These are phyloP conservation scores for Breviolum minutum DNA, from an alignment of 73 alveolate species.

Conservation along the genomic window DNA sequence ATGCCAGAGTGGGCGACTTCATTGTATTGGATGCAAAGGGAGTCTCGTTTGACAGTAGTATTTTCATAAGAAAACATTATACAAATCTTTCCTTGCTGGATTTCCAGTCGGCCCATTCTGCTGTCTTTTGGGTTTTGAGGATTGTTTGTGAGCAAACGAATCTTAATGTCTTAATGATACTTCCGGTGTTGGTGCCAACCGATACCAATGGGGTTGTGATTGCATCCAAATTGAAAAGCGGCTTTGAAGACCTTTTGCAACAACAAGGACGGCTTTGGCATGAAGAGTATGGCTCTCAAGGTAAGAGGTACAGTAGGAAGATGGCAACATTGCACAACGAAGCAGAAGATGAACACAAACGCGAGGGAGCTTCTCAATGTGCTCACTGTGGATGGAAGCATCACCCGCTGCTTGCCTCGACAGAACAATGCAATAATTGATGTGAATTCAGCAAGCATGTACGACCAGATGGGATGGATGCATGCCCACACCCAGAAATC, in stretches of 20 bases:
- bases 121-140: no score
- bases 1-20: slow-evolving; percentile 63
- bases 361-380: neutral
- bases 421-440: no score
- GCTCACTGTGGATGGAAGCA: neutral
- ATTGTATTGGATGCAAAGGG: slow-evolving; percentile 22
- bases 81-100: no score
- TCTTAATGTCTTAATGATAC: no score
- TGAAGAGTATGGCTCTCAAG: slow-evolving; percentile 8
- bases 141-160: no score
- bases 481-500: neutral
- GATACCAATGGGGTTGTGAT: neutral
- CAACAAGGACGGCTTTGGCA: neutral
- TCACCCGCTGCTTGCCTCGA: neutral
- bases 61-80: no score
- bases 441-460: no score
- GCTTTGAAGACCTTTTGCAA: neutral
- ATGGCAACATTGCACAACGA: neutral
- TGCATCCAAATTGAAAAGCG: neutral
- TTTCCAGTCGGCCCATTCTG: no score
- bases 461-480: neutral
- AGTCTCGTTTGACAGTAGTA: neutral
- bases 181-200: neutral
- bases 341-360: neutral
- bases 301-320: slow-evolving; percentile 21